A percentile compares a stretch with the other conserved stretches of the same genome.
Evolutionary conservation across 768 basidiomycete genomes (phyloP).

Genomic region (Paxillus involutus): DNA sequence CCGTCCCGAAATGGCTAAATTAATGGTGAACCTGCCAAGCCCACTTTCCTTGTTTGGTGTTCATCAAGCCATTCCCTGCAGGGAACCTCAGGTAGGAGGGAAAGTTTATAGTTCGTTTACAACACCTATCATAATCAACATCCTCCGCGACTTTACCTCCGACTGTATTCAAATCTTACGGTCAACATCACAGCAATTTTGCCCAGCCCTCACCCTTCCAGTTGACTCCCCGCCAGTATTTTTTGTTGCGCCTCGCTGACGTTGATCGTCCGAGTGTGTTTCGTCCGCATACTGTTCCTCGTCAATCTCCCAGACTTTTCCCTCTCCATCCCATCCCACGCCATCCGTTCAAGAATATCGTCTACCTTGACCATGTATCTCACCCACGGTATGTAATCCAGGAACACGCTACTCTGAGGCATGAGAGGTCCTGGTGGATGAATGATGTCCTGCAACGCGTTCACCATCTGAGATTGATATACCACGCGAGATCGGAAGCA

Average conservation of each 20-base stretch:
- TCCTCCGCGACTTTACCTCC: not conserved
- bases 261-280: constrained; percentile 44
- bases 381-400: constrained; percentile 74
- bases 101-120: constrained; percentile 2
- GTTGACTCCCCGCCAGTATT: constrained; percentile 28
- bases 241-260: constrained; percentile 38
- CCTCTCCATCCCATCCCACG: constrained; percentile 34
- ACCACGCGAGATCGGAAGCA: constrained; percentile 42
- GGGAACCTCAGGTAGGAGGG: constrained; percentile 2
- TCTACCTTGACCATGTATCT: constrained; percentile 65
- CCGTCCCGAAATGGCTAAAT: constrained; percentile 23
- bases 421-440: constrained; percentile 41
- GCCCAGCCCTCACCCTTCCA: constrained; percentile 2
- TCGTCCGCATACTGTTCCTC: constrained; percentile 52
- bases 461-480: constrained; percentile 41
- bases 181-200: constrained; percentile 4
- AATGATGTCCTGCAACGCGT: constrained; percentile 50
- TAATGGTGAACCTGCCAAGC: constrained; percentile 14
- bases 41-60: not conserved
- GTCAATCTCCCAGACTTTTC: constrained; percentile 44
- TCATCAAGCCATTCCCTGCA: constrained; percentile 9
- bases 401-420: constrained; percentile 46
- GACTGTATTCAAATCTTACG: constrained; percentile 7
- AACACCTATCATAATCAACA: constrained; percentile 1
- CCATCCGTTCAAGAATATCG: constrained; percentile 39